Evolutionary conservation across 176 grass and related monocot genomes (phyloP).

Genomic region (Secale cereale): DNA sequence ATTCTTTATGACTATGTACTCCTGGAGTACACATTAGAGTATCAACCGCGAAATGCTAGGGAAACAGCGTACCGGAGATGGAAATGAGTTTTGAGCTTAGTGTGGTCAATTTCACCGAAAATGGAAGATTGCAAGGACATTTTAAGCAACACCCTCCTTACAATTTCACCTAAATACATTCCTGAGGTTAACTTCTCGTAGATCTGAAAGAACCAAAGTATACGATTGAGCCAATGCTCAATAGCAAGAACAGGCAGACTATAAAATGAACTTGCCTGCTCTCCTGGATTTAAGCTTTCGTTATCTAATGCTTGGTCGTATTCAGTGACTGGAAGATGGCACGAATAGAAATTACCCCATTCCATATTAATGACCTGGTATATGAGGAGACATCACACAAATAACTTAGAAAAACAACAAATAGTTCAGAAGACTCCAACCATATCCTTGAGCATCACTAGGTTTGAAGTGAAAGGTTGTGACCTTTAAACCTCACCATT

Average conservation of each 20-base stretch:
- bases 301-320: constrained; percentile 70
- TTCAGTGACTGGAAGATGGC: constrained; percentile 57
- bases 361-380: constrained; percentile 92
- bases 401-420: background rate
- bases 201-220: constrained; percentile 54
- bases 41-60: background rate
- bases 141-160: constrained; percentile 72
- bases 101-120: constrained; percentile 51
- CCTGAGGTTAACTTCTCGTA: constrained; percentile 87
- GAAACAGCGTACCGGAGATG: constrained; percentile 46
- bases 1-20: background rate
- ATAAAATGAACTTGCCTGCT: constrained; percentile 53
- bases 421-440: background rate
- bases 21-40: background rate
- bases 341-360: constrained; percentile 83
- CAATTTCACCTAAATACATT: constrained; percentile 88
- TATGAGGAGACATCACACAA: background rate
- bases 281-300: constrained; percentile 77
- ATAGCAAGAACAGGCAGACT: background rate
- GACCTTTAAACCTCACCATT: constrained; percentile 53
- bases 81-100: constrained; percentile 58
- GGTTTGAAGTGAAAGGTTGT: constrained; percentile 3
- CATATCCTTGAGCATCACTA: background rate
- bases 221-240: background rate
- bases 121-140: constrained; percentile 45